Evolutionary conservation across 495 filamentous ascomycete species (phyloP).

Genomic region (Margaritispora aquatica): DNA sequence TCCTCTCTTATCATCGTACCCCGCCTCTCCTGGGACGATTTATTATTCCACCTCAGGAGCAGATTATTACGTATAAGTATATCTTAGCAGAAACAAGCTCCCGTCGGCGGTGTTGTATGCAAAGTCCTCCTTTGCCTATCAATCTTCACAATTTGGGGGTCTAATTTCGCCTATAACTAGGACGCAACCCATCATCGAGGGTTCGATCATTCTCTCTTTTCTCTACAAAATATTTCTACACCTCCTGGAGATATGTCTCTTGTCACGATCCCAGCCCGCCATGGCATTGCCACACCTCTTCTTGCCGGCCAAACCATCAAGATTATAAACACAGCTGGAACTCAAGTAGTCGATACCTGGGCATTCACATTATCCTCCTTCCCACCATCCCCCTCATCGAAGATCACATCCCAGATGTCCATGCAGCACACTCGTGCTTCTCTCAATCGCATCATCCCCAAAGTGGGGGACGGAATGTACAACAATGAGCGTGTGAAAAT

Average conservation of each 20-base stretch:
- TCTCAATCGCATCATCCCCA: conserved; percentile 24
- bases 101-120: too few relatives aligned
- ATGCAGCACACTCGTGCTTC: conserved; percentile 37
- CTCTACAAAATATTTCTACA: neutral
- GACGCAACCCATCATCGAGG: too few relatives aligned
- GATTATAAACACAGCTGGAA: conserved; percentile 44
- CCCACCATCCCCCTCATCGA: neutral
- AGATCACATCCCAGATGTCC: conserved; percentile 30
- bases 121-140: neutral
- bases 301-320: conserved; percentile 35
- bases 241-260: neutral
- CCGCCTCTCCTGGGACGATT: too few relatives aligned
- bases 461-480: conserved; percentile 29
- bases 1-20: too few relatives aligned
- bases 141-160: too few relatives aligned
- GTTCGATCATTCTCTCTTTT: too few relatives aligned
- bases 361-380: conserved; percentile 32
- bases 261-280: conserved; percentile 33
- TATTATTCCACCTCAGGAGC: too few relatives aligned
- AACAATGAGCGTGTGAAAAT: conserved; percentile 32
- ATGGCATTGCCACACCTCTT: conserved; percentile 35
- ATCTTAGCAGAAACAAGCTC: too few relatives aligned
- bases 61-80: too few relatives aligned
- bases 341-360: conserved; percentile 44
- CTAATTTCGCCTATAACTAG: too few relatives aligned